Evolutionary conservation across 345 rosid species (phyloP), one percentile per base, ranked within the genome.

Genomic region (Eutrema yunnanense): DNA sequence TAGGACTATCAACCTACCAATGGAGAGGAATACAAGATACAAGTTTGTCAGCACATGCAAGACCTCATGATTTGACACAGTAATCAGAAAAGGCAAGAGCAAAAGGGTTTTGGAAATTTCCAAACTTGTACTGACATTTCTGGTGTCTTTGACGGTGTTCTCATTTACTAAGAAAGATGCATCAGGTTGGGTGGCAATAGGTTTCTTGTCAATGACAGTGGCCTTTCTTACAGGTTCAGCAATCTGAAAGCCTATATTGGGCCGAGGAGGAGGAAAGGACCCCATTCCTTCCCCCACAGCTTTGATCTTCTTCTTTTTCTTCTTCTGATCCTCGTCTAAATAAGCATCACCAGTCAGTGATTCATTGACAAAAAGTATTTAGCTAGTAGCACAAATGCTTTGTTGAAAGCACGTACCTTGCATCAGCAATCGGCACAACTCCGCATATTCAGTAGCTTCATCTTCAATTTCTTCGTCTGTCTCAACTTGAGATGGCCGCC

Each of bases 381-480:
- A 30, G 38, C 42, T 38, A 30, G 62, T 44, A 59, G 32, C 48
- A 61, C 54, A 72, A 58, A 67, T 56, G 63, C 26, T 62, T 27
- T 22, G 66, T 22, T 48, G 62, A 70, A 60, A 77, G 44, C 50
- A 29, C 76, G 69, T 92, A 95, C 99, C 97, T 73, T 95, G 96
- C 97, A 95, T 85, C 71, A 95, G 96, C 85, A 95, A 73, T 81
- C 92, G 87, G 81, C 88, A 87, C 37, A 92, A 79, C 75, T 95
- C 96, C 26, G 93, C 93, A 11, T 89, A 96, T 83, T 94, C 99
- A 46, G 96, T 92, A 32, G 89, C 97, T 85, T 92, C 99, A 81
- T 95, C 99, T 81, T 92, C 97, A 74, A 75, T 84, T 80, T 89
- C 96, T 81, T 95, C 99, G 74, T 92, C 88, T 34, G 91, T 89